A percentile compares a stretch with the other conserved stretches of the same genome.
These are phyloP conservation scores for Plasmodium ovale DNA, from an alignment of 169 alveolate genomes.

Conservation along the genomic window DNA sequence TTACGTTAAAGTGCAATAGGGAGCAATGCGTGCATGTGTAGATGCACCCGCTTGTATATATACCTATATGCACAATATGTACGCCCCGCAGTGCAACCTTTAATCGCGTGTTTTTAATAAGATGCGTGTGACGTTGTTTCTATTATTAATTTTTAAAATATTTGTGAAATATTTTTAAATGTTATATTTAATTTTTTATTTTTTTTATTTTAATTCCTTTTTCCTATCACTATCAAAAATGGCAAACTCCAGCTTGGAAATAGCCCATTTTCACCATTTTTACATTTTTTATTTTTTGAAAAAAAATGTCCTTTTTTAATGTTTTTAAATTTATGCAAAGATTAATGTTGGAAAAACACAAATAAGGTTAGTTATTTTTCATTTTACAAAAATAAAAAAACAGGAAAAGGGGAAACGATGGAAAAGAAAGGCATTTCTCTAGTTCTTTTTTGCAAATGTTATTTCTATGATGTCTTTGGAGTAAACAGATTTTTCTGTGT, in stretches of 20 bases:
- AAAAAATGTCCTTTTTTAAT: constrained; percentile 34
- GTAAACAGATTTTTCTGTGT: constrained; percentile 39
- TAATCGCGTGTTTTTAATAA: neutral
- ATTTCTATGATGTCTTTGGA: constrained; percentile 67
- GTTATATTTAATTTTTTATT: neutral
- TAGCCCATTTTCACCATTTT: constrained; percentile 24
- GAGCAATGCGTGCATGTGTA: neutral
- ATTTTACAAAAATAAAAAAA: neutral
- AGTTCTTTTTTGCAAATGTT: constrained; percentile 17
- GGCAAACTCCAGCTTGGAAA: constrained; percentile 13
- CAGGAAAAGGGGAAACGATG: no score
- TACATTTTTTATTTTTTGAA: constrained; percentile 19
- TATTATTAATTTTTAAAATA: constrained; percentile 28
- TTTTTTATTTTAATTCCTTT: constrained; percentile 4
- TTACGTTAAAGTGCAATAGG: constrained; percentile 7
- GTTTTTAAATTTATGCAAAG: constrained; percentile 32
- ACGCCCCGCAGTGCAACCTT: neutral
- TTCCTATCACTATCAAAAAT: neutral
- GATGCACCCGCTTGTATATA: neutral
- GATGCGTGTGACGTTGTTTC: constrained; percentile 6
- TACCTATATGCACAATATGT: neutral
- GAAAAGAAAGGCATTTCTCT: no score
- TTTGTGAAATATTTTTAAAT: constrained; percentile 53
- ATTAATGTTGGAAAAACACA: neutral
- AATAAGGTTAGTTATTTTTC: neutral